These are phyloP conservation scores for Decorospora gaudefroyi DNA, from an alignment of 2,329 filamentous ascomycete species.

Conservation along the genomic window DNA sequence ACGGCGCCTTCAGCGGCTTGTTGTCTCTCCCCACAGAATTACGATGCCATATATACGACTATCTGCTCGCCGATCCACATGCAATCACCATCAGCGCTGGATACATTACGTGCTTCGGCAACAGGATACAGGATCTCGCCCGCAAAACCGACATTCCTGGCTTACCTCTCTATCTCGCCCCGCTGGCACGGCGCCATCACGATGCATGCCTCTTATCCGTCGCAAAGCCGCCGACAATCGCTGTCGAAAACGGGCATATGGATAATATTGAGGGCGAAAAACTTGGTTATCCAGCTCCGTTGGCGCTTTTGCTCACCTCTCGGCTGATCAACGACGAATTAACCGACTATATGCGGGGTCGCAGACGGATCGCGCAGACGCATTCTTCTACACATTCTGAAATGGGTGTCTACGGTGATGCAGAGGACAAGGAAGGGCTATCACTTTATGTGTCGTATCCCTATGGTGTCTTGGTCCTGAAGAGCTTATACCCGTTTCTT, in stretches of 20 bases:
- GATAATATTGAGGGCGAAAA: slow-evolving; percentile 12
- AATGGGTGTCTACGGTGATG: slow-evolving; percentile 1
- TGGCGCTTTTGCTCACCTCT: slow-evolving; percentile 39
- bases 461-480: slow-evolving; percentile 48
- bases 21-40: slow-evolving; percentile 47
- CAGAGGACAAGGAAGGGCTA: slow-evolving; percentile 32
- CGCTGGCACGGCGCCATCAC: slow-evolving; percentile 41
- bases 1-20: slow-evolving; percentile 20
- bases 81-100: slow-evolving; percentile 49
- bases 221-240: slow-evolving; percentile 31
- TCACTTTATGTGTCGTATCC: slow-evolving; percentile 51
- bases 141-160: slow-evolving; percentile 39
- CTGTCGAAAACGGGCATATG: slow-evolving; percentile 17
- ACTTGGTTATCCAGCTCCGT: slow-evolving; percentile 27
- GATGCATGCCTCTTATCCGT: slow-evolving; percentile 42
- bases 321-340: slow-evolving; percentile 46
- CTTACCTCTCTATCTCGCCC: slow-evolving; percentile 45
- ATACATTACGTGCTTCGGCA: slow-evolving; percentile 36
- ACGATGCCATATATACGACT: slow-evolving; percentile 50
- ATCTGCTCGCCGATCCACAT: slow-evolving; percentile 44
- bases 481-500: slow-evolving; percentile 47
- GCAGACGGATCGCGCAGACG: slow-evolving; percentile 21
- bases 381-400: slow-evolving; percentile 8
- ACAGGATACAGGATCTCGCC: slow-evolving; percentile 33
- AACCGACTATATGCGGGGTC: slow-evolving; percentile 36